Evolutionary conservation across 345 rosid species (phyloP).

Genomic region (Eucalyptus shirleyi): DNA sequence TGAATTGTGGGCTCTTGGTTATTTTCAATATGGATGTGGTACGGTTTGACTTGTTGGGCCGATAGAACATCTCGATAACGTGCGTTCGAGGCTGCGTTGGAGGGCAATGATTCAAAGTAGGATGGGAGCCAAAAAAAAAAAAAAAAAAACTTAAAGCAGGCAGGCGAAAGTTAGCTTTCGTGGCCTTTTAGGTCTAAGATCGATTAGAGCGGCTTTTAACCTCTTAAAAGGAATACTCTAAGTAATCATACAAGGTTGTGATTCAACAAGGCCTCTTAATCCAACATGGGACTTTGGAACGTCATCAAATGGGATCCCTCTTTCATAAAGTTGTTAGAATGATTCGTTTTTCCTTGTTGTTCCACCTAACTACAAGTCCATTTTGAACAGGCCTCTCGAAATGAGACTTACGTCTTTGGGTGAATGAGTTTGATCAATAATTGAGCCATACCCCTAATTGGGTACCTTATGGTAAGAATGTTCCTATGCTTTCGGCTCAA

Average conservation of each 20-base stretch:
- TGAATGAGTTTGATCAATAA: too few species aligned
- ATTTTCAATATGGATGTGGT: not conserved
- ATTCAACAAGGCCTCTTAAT: not conserved
- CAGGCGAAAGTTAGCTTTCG: not conserved
- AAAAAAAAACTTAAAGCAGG: not conserved
- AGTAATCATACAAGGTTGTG: too few species aligned
- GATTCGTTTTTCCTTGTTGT: not conserved
- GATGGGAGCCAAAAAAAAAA: not conserved
- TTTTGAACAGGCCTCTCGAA: too few species aligned
- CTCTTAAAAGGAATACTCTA: not conserved
- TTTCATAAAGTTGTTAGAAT: too few species aligned
- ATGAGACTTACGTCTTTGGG: too few species aligned
- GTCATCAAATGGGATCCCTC: too few species aligned
- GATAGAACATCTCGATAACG: not conserved
- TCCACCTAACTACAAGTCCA: too few species aligned
- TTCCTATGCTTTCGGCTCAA: not conserved
- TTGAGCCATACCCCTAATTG: too few species aligned
- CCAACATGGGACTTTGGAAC: too few species aligned
- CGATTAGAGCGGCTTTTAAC: too few species aligned
- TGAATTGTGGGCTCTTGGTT: not conserved
- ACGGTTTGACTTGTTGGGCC: not conserved
- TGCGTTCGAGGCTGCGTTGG: not conserved
- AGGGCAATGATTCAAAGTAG: not conserved
- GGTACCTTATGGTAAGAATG: not conserved
- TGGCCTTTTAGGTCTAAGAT: not conserved